Evolutionary conservation across 495 filamentous ascomycete species (phyloP), one percentile per base, ranked within the genome.

Genomic region (Aspergillus bertholletiae): DNA sequence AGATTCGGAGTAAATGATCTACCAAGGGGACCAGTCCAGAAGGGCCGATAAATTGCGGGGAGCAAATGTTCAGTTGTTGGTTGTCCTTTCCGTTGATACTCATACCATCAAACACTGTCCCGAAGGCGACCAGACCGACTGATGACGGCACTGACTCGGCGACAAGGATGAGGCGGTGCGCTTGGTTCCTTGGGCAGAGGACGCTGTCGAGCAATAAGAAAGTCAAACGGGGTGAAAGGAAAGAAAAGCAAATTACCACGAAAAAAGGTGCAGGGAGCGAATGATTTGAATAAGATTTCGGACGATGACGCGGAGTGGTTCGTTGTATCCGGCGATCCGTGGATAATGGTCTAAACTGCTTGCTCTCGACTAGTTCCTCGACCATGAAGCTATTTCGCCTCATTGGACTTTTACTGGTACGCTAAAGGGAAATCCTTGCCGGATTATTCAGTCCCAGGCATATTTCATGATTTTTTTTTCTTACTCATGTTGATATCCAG

Each of bases 131-230:
- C 13, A 20, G 26, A 24, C 46, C 9, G 9, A 53, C 40, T 32
- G 45, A 61, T 58, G 59, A 57, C 48, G 53, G 50, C 46, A n/a
- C n/a, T 34, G 45, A 53, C 49, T 52, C 49, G 26, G 34, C 20
- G 35, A 53, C 47, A 51, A 52, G 44, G 58, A 49, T 62, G 53
- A 62, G 60, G 60, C 56, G 53, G 56, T 61, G 59, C 59, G 56
- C 55, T 56, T 20, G 8, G 41, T 54, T 55, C 37, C 48, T 59
- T 53, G 56, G 56, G 56, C 50, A 45, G 56, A 41, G 20, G 55
- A 51, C 30, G 34, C 39, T 43, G 13, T 34, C 18, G 40, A 54
- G 37, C 8, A 45, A 46, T 35, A 23, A 30, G 17, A 37, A 48
- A 44, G 39, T 43, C 18, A 26, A 49, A 53, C 37, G 51, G n/a